Conservation (phyloP, 768 basidiomycete genomes). For the Inosperma sp. region DNA sequence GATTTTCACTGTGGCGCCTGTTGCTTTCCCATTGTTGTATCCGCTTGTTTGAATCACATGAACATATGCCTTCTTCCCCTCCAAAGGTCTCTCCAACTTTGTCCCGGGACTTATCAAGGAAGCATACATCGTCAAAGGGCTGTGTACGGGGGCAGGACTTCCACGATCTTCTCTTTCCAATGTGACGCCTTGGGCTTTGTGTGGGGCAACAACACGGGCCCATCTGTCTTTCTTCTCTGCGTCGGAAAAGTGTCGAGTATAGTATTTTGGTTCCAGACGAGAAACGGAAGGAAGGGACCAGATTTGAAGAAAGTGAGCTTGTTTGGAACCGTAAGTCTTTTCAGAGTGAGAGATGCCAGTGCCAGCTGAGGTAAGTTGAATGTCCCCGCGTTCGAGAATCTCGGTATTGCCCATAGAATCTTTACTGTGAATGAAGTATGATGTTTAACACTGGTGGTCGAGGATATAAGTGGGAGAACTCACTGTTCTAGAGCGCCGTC, state of each 20-base stretch:
- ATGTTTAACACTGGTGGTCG: conserved; percentile 2
- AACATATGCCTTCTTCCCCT: conserved; percentile 64
- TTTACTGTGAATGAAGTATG: conserved; percentile 43
- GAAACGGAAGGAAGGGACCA: conserved; percentile 43
- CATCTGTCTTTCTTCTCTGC: conserved; percentile 74
- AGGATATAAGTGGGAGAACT: conserved; percentile 20
- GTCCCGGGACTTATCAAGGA: conserved; percentile 60
- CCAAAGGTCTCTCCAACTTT: conserved; percentile 50
- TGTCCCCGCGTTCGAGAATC: conserved; percentile 79
- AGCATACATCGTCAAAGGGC: conserved; percentile 66
- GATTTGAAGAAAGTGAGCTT: conserved; percentile 52
- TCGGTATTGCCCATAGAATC: conserved; percentile 93
- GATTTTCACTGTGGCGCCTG: conserved; percentile 57
- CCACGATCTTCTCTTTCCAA: conserved; percentile 57
- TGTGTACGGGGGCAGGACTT: conserved; percentile 81
- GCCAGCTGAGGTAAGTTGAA: conserved; percentile 90
- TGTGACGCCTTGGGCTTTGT: conserved; percentile 51
- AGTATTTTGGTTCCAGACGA: conserved; percentile 72
- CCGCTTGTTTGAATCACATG: conserved; percentile 86
- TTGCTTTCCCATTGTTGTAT: conserved; percentile 56
- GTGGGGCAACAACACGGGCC: conserved; percentile 73
- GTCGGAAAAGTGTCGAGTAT: conserved; percentile 81
- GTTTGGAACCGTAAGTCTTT: conserved; percentile 39
- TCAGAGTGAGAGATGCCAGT: conserved; percentile 86
- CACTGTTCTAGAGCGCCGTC: conserved; percentile 78